Base-by-base conservation (phyloP, 2,329 filamentous ascomycete genomes). In the Pseudogymnoascus sp. region DNA sequence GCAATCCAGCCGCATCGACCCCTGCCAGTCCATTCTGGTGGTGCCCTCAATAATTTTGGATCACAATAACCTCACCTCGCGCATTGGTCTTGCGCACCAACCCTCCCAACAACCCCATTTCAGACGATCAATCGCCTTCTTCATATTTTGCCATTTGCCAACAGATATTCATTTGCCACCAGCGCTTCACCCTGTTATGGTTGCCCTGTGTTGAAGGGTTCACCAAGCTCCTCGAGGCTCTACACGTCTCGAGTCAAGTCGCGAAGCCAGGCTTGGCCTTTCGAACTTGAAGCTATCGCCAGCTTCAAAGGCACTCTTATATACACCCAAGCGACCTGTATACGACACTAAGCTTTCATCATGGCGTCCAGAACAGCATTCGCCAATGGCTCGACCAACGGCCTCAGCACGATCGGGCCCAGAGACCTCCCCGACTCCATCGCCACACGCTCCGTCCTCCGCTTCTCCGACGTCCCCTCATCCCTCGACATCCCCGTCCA, bases 401-500 rank as follows among this genome's bases (percentile, higher is more conserved):
- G 59, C 59, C 34, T 60, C 34, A 42, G 50, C 50, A 60, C 59
- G 18, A 42, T 42, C 2, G 37, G 59, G 8, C 59, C 34, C 34
- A 21, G 37, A 60, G 37, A 38, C 59, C 59, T 60, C 34, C 59
- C 59, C 34, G 34, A 60, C 34, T 38, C 34, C 34, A 60, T 60
- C 59, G 59, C 34, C 21, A 5, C 59, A 21, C 59, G 59, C 34
- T 38, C 59, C 59, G 59, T 38, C 12, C 37, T 60, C 60, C 83
- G 86, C 67, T 89, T 88, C 73, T 82, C 83, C 65, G 83, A 88
- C 67, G 86, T 89, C 66, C 85, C 86, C 61, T 78, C 81, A 14
- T 82, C 84, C 59, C 86, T 89, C 73, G 86, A 88, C 70, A 85
- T 89, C 65, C 85, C 85, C 14, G 84, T 88, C 7, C 83, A 86